phyloP scores from a whole-genome alignment of 805 yeast genomes.

The Jamesozyma lodderae region DNA sequence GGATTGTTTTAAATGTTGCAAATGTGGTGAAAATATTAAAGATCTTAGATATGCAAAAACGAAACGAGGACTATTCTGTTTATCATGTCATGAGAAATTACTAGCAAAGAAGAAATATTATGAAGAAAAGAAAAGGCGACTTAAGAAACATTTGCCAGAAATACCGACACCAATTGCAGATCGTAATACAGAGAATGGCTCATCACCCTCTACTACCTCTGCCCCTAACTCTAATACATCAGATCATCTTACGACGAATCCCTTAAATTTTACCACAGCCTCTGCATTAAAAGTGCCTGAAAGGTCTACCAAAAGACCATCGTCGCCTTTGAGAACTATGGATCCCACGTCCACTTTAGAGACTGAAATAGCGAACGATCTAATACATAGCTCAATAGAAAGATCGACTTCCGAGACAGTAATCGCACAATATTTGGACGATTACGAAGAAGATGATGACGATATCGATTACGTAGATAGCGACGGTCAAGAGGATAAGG shows the following conservation, averaged over 20 bases:
- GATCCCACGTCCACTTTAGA: background rate
- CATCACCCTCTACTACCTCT: too few relatives aligned
- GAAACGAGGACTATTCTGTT: constrained; percentile 85
- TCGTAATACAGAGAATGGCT: background rate
- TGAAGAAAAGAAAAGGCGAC: constrained; percentile 25
- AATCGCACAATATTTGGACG: constrained; percentile 19
- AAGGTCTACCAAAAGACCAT: constrained; percentile 5
- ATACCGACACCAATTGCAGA: constrained; percentile 8
- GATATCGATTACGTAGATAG: background rate
- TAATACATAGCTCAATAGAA: too few relatives aligned
- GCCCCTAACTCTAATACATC: too few relatives aligned
- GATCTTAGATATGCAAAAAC: constrained; percentile 90
- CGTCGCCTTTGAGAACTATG: background rate
- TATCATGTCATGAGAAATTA: constrained; percentile 82
- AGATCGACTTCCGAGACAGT: constrained; percentile 17
- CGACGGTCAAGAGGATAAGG: constrained; percentile 2
- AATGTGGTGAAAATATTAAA: constrained; percentile 80
- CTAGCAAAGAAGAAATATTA: constrained; percentile 61
- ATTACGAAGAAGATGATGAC: background rate
- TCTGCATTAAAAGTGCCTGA: constrained; percentile 4
- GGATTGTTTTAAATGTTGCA: constrained; percentile 80
- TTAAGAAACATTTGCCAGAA: constrained; percentile 20
- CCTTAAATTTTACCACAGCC: too few relatives aligned
- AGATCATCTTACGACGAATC: too few relatives aligned
- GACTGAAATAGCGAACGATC: background rate